phyloP scores from a whole-genome alignment of 2,329 filamentous ascomycete species.

The Monosporascus sp. region DNA sequence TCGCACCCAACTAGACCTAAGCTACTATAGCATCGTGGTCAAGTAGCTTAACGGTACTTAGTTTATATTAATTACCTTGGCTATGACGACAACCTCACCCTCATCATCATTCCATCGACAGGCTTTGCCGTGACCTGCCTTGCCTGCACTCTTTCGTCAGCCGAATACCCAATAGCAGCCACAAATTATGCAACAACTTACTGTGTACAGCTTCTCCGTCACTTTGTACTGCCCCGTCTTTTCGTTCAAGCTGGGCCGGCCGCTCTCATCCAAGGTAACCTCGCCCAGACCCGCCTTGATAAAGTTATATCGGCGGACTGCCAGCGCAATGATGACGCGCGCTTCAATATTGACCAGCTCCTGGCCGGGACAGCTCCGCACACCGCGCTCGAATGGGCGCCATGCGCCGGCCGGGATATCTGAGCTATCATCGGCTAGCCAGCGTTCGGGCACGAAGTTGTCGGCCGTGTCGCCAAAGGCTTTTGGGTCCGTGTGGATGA shows the following conservation, averaged over 20 bases:
- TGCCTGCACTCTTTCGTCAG: not conserved
- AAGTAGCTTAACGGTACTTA: too few species aligned
- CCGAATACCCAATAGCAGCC: not conserved
- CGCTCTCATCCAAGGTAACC: not conserved
- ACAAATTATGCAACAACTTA: not conserved
- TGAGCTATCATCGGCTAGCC: conserved; percentile 3
- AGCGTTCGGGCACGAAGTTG: conserved; percentile 20
- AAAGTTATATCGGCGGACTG: conserved; percentile 3
- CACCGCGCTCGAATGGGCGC: conserved; percentile 25
- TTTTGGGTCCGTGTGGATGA: conserved; percentile 8
- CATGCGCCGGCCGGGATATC: conserved; percentile 30
- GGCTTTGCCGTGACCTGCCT: too few species aligned
- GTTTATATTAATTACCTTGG: too few species aligned
- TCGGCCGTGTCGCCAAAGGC: conserved; percentile 9
- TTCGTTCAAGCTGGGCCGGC: conserved; percentile 1
- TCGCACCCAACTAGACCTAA: too few species aligned
- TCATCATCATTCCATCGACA: conserved; percentile 3
- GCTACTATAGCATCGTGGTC: too few species aligned
- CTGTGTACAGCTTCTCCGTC: conserved; percentile 1
- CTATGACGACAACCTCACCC: not conserved
- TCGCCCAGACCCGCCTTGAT: conserved; percentile 2
- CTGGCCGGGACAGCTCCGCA: conserved; percentile 1
- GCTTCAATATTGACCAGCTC: conserved; percentile 5
- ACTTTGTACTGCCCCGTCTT: conserved; percentile 3
- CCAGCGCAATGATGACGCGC: conserved; percentile 3